These are phyloP conservation scores for Colletotrichum tamarilloi DNA, from an alignment of 2,329 filamentous ascomycete species.

Conservation along the genomic window DNA sequence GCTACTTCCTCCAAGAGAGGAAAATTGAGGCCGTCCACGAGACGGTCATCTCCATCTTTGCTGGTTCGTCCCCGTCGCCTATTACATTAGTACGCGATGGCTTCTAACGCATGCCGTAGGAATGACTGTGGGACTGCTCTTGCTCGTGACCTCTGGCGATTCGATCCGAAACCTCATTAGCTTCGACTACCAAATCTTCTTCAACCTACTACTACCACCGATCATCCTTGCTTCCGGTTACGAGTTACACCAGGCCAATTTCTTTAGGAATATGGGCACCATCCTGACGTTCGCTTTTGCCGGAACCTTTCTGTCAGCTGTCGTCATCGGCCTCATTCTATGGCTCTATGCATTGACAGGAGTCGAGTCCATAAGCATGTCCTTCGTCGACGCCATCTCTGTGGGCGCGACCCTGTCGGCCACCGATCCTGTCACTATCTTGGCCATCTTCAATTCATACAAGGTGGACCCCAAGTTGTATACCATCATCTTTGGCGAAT, in stretches of 20 bases:
- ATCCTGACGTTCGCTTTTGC: slow-evolving; percentile 98
- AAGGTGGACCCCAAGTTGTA: slow-evolving; percentile 99
- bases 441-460: slow-evolving; percentile 99
- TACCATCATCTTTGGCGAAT: slow-evolving; percentile 98
- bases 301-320: slow-evolving; percentile 94
- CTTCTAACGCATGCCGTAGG: slow-evolving; percentile 60
- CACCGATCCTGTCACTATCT: slow-evolving; percentile 96
- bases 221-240: slow-evolving; percentile 98
- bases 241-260: slow-evolving; percentile 97
- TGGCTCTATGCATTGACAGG: slow-evolving; percentile 91
- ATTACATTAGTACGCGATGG: neutral
- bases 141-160: slow-evolving; percentile 83
- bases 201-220: slow-evolving; percentile 97
- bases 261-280: slow-evolving; percentile 97
- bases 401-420: slow-evolving; percentile 96
- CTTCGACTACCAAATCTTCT: slow-evolving; percentile 99
- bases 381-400: slow-evolving; percentile 95
- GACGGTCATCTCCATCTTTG: slow-evolving; percentile 98
- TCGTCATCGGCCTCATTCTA: slow-evolving; percentile 91
- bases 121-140: slow-evolving; percentile 92
- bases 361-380: slow-evolving; percentile 85
- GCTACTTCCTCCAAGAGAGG: slow-evolving; percentile 95
- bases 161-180: slow-evolving; percentile 91
- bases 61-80: slow-evolving; percentile 65
- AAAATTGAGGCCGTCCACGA: slow-evolving; percentile 98